Conservation (phyloP, 1,139 yeast species). For the Pichia sp. region DNA sequence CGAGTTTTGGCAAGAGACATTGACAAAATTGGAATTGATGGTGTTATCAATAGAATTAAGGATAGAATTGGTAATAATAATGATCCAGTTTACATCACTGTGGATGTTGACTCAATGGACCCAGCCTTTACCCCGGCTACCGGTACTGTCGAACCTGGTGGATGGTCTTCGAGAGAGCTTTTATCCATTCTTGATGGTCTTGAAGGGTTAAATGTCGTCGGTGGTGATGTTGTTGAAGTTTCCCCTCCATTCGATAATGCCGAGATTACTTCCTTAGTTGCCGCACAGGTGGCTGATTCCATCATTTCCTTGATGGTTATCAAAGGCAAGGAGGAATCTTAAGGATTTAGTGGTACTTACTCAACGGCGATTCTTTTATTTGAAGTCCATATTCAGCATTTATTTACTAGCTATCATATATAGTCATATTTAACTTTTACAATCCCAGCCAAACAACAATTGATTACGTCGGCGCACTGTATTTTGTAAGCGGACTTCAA, state of each 20-base stretch:
- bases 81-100: slow-evolving; percentile 46
- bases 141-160: slow-evolving; percentile 56
- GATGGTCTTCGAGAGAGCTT: slow-evolving; percentile 37
- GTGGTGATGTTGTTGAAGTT: slow-evolving; percentile 56
- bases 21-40: slow-evolving; percentile 30
- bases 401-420: too few species aligned
- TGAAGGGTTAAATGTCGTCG: slow-evolving; percentile 35
- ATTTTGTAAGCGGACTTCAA: too few species aligned
- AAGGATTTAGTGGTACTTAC: background rate
- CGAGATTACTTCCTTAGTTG: slow-evolving; percentile 47
- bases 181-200: slow-evolving; percentile 32
- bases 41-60: slow-evolving; percentile 34
- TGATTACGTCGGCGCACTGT: too few species aligned
- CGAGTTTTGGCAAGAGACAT: slow-evolving; percentile 41
- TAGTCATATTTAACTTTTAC: too few species aligned
- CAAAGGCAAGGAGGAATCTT: slow-evolving; percentile 8
- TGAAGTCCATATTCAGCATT: too few species aligned
- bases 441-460: too few species aligned
- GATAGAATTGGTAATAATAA: slow-evolving; percentile 26
- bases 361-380: background rate
- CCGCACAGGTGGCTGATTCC: slow-evolving; percentile 33
- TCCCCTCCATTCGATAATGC: slow-evolving; percentile 48
- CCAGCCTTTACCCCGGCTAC: slow-evolving; percentile 53
- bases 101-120: slow-evolving; percentile 51
- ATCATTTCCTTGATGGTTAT: slow-evolving; percentile 36